Base-by-base conservation (phyloP, 306 rosid genomes). In the Prunus mume region DNA sequence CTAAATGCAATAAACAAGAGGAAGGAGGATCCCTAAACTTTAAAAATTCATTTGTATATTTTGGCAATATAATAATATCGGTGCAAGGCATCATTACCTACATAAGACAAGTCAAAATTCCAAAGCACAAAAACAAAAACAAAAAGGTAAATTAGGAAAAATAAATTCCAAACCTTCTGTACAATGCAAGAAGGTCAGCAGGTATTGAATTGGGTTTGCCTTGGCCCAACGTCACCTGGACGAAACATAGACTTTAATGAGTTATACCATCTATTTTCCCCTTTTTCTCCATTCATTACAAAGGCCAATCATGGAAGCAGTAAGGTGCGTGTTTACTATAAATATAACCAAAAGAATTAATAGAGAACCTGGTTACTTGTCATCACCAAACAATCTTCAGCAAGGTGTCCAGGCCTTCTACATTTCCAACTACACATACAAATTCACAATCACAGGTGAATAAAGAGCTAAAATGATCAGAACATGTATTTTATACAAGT, bases 371-470 rank as follows among this genome's bases (percentile, higher is more conserved):
- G 81, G 80, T 65, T 85, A 80, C 79, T 65, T 68, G 78, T 85
- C 72, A 64, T 78, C 70, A 81, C 91, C 73, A 81, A 65, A 93
- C 98, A 93, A 82, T 93, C 97, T 84, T 86, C 93, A 64, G 98
- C 93, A 66, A 93, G 88, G 85, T 93, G 98, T 67, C 97, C 97
- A 61, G 97, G 98, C 82, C 84, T 84, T 65, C 80, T 87, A 77
- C 98, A 93, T 85, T 87, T 93, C 97, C 95, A 93, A 86, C 98
- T 93, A 82, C 80, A 80, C 75, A 69, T 32, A 69, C 52, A 78
- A 78, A 54, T 49, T 54, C 69, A 85, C 71, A 41, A 57, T 20
- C 71, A 50, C n/a, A 72, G 24, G 66, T 78, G 24, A 63, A 28
- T 79, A 81, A 65, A 57, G 72, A 51, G 64, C 79, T 55, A 80